Base-by-base conservation (phyloP, 345 rosid genomes). In the Rubroshorea leprosula region DNA sequence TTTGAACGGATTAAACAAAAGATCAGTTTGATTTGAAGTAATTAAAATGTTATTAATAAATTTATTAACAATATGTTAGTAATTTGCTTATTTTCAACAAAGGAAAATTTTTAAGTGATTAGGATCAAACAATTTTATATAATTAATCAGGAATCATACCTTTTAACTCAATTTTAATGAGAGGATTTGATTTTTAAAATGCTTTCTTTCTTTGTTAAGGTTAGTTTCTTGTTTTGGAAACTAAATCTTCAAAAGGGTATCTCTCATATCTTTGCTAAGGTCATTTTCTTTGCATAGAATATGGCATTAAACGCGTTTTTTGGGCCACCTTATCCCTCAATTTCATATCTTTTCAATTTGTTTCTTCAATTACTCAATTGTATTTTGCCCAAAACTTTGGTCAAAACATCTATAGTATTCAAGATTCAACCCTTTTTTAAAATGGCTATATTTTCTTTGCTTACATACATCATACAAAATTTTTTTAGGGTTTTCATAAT, bases 271-370 rank as follows among this genome's bases (percentile, higher is more conserved):
- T 35, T 35, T 35, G 41, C 41, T 35, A 20, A 52, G 63, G 72
- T 74, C 78, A 48, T 68, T 68, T 62, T 77, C 72, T 55, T 56
- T 11, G 65, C 43, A 64, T 63, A 66, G 60, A 65, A 68, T 50
- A 71, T 29, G 71, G 66, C 68, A 70, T 60, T 60, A 44, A 45
- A 73, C 69, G 73, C 74, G 65, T 29, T 68, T 62, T 61, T 49
- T 23, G 76, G 74, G 71, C 72, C 72, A 66, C n/a, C n/a, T 39
- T 54, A 55, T 18, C 21, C 48, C 48, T 45, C n/a, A n/a, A n/a
- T n/a, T n/a, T n/a, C n/a, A n/a, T n/a, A n/a, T n/a, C n/a, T n/a
- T n/a, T n/a, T n/a, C n/a, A n/a, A n/a, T n/a, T n/a, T n/a, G n/a
- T n/a, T n/a, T 35, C 41, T 13, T 35, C 12, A 1, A n/a, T 19